A percentile compares a stretch with the other conserved stretches of the same genome.
Conservation (phyloP, 768 basidiomycete species). For the Lactarius quietus region DNA sequence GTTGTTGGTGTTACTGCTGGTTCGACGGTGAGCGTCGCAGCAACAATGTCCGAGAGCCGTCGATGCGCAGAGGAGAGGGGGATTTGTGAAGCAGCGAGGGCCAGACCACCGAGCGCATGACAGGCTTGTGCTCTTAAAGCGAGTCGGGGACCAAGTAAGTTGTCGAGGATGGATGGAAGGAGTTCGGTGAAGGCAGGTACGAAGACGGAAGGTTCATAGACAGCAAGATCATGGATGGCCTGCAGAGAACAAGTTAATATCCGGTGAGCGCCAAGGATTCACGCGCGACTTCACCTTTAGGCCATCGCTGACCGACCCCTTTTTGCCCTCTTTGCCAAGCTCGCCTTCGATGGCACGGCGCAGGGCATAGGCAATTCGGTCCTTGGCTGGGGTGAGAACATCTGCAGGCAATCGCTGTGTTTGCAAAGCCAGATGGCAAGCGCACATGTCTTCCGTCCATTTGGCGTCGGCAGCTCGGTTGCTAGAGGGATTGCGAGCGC, state of each 20-base stretch:
- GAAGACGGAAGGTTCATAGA: slow-evolving; percentile 62
- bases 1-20: slow-evolving; percentile 30
- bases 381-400: slow-evolving; percentile 58
- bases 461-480: slow-evolving; percentile 67
- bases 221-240: slow-evolving; percentile 70
- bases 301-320: slow-evolving; percentile 74
- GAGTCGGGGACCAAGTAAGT: slow-evolving; percentile 61
- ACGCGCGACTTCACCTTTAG: slow-evolving; percentile 52
- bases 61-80: slow-evolving; percentile 48
- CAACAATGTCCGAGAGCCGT: slow-evolving; percentile 48
- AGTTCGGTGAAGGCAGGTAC: slow-evolving; percentile 60
- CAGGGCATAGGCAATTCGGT: slow-evolving; percentile 67
- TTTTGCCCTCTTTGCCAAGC: slow-evolving; percentile 86
- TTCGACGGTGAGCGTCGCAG: slow-evolving; percentile 44
- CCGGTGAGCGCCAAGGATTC: not conserved
- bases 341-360: slow-evolving; percentile 79
- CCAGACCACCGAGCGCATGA: slow-evolving; percentile 70
- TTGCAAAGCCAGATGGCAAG: slow-evolving; percentile 74
- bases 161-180: slow-evolving; percentile 58
- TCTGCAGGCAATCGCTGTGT: slow-evolving; percentile 60
- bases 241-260: slow-evolving; percentile 31
- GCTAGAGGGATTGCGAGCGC: slow-evolving; percentile 72
- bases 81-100: slow-evolving; percentile 48
- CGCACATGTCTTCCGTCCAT: slow-evolving; percentile 82
- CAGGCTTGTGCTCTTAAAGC: slow-evolving; percentile 69